These are phyloP conservation scores for Colletotrichum phormii DNA, from an alignment of 2,329 filamentous ascomycete genomes.

Conservation along the genomic window DNA sequence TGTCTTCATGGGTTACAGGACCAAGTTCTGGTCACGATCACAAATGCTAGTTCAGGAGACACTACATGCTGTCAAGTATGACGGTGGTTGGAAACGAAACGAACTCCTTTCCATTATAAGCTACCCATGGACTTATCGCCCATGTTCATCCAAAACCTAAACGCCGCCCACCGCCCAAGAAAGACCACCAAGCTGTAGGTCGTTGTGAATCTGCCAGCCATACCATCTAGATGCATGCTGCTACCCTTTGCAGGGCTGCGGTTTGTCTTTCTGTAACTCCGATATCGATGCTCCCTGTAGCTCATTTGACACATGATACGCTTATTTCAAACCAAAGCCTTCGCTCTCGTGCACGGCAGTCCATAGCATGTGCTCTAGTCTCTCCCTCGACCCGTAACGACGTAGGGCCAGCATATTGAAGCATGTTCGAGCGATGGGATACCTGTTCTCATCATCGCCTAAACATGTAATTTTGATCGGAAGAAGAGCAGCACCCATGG, in stretches of 20 bases:
- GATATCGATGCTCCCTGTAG: slow-evolving; percentile 15
- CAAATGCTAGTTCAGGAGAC: neutral
- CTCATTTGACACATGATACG: slow-evolving; percentile 28
- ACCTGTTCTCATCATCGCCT: slow-evolving; percentile 79
- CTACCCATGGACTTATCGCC: slow-evolving; percentile 6
- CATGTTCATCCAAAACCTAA: slow-evolving; percentile 23
- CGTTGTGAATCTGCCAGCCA: neutral
- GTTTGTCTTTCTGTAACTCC: slow-evolving; percentile 20
- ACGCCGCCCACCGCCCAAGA: slow-evolving; percentile 9
- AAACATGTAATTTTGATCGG: slow-evolving; percentile 81
- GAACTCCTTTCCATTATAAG: slow-evolving; percentile 16
- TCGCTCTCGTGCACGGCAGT: slow-evolving; percentile 89
- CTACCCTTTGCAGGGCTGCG: slow-evolving; percentile 5
- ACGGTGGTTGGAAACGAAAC: neutral
- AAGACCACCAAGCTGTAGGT: neutral
- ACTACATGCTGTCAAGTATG: neutral
- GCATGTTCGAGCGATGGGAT: slow-evolving; percentile 88
- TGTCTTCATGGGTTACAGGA: neutral
- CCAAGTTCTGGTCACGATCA: neutral
- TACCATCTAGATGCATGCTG: slow-evolving; percentile 7
- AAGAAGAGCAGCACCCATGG: slow-evolving; percentile 84
- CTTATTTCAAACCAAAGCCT: slow-evolving; percentile 87
- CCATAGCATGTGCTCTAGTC: slow-evolving; percentile 81
- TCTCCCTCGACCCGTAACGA: slow-evolving; percentile 74
- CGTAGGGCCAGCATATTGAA: slow-evolving; percentile 88